Evolutionary conservation across 345 rosid species (phyloP).

Genomic region (Rhodamnia rubescens): DNA sequence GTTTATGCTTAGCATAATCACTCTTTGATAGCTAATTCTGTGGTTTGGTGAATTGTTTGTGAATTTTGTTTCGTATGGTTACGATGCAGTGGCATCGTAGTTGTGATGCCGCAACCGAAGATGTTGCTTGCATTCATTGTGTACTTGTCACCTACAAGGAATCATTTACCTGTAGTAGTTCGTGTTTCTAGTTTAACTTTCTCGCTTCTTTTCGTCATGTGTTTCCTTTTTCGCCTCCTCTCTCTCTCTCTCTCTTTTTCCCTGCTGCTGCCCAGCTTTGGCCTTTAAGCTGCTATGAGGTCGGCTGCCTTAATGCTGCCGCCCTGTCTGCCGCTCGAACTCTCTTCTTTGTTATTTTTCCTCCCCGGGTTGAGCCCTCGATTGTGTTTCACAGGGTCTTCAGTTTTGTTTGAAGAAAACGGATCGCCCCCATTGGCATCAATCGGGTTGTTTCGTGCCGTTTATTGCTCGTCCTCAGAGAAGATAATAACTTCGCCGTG

Average conservation of each 20-base stretch:
- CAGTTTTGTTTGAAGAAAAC: neutral
- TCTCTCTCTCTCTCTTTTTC: neutral
- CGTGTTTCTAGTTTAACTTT: neutral
- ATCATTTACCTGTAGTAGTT: neutral
- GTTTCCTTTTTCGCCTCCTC: neutral
- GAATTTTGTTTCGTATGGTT: neutral
- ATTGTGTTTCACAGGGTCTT: neutral
- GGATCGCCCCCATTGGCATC: neutral
- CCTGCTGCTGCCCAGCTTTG: neutral
- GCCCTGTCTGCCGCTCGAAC: neutral
- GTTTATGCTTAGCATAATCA: neutral
- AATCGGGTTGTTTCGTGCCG: neutral
- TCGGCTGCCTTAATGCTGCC: neutral
- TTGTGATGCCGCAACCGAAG: neutral
- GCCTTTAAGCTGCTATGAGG: neutral
- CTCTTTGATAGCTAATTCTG: neutral
- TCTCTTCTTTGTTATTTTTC: neutral
- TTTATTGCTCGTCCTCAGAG: neutral
- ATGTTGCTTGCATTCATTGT: neutral
- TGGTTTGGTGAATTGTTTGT: neutral
- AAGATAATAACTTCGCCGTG: neutral
- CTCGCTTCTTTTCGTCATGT: neutral
- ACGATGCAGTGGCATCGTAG: neutral
- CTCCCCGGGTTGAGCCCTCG: neutral
- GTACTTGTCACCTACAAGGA: neutral